phyloP scores from a whole-genome alignment of 768 basidiomycete species.

The Boletus barrowsii region DNA sequence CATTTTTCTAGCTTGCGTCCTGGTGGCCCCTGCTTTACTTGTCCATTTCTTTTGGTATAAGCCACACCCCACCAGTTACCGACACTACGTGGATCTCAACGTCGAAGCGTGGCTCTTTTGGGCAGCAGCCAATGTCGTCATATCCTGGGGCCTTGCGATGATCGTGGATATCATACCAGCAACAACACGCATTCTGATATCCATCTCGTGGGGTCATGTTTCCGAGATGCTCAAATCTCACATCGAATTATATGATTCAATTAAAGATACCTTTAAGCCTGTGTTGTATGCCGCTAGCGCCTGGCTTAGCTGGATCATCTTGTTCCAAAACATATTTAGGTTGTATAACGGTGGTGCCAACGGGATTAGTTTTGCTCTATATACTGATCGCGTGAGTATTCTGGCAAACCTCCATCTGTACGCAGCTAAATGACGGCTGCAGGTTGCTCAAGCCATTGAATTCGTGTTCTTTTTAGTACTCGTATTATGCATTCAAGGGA shows the following conservation, averaged over 20 bases:
- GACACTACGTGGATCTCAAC: constrained; percentile 62
- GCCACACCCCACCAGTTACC: constrained; percentile 50
- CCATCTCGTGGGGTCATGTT: constrained; percentile 70
- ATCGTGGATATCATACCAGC: constrained; percentile 66
- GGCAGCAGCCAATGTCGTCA: constrained; percentile 72
- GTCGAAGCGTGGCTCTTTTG: constrained; percentile 79
- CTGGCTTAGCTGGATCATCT: constrained; percentile 74
- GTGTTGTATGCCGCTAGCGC: constrained; percentile 66
- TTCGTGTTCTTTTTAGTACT: constrained; percentile 77
- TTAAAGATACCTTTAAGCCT: constrained; percentile 70
- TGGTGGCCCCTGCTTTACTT: constrained; percentile 60
- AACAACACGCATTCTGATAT: constrained; percentile 49
- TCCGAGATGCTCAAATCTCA: constrained; percentile 64
- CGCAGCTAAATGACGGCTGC: constrained; percentile 1
- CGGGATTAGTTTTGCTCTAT: constrained; percentile 49
- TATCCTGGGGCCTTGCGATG: constrained; percentile 78
- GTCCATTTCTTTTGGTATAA: constrained; percentile 72
- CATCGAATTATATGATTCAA: constrained; percentile 65
- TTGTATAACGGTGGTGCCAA: constrained; percentile 45
- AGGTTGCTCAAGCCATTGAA: constrained; percentile 63
- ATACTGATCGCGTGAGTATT: constrained; percentile 54
- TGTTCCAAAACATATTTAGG: constrained; percentile 64
- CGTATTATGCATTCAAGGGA: constrained; percentile 58
- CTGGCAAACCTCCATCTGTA: not conserved
- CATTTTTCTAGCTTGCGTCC: constrained; percentile 55